Percentiles rank a stretch among this genome's conserved stretches.
These are phyloP conservation scores for Boletus pseudo-olivaceus DNA, from an alignment of 768 basidiomycete genomes.

Conservation along the genomic window DNA sequence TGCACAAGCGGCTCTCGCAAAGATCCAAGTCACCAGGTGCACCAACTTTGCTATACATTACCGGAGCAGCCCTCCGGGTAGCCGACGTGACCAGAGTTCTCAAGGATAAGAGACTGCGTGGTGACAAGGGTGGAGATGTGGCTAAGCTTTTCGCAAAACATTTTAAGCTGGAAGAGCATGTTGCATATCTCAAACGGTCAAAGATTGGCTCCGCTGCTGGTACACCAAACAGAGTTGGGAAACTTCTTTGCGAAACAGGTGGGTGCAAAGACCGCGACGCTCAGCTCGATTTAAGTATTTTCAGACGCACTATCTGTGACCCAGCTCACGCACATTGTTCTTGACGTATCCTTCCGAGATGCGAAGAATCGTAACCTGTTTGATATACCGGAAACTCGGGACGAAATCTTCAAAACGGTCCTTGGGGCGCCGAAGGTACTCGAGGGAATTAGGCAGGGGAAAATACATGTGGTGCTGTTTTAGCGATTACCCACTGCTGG, in stretches of 20 bases:
- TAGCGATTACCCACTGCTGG: constrained; percentile 31
- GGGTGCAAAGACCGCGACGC: constrained; percentile 17
- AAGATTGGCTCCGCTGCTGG: constrained; percentile 87
- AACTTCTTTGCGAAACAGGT: constrained; percentile 74
- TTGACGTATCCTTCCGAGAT: constrained; percentile 73
- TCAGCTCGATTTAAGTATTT: constrained; percentile 9
- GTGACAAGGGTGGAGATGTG: constrained; percentile 85
- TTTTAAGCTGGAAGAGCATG: constrained; percentile 86
- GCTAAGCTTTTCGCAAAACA: constrained; percentile 96
- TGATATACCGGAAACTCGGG: constrained; percentile 81
- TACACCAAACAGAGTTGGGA: constrained; percentile 88
- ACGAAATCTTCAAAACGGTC: constrained; percentile 74
- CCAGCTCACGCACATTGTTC: constrained; percentile 78
- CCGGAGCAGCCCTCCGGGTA: constrained; percentile 90
- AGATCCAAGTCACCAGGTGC: constrained; percentile 75
- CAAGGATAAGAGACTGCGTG: constrained; percentile 63
- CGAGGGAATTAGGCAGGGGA: constrained; percentile 65
- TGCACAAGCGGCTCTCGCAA: constrained; percentile 71
- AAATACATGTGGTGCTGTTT: constrained; percentile 78
- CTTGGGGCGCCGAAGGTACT: constrained; percentile 60
- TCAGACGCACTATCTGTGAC: constrained; percentile 69
- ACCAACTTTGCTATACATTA: constrained; percentile 81
- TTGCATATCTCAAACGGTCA: constrained; percentile 78
- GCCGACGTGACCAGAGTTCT: constrained; percentile 78
- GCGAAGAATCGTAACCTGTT: constrained; percentile 71